Evolutionary conservation across 2,329 filamentous ascomycete genomes (phyloP).

Genomic region (Graphiopsis chlorocephala): DNA sequence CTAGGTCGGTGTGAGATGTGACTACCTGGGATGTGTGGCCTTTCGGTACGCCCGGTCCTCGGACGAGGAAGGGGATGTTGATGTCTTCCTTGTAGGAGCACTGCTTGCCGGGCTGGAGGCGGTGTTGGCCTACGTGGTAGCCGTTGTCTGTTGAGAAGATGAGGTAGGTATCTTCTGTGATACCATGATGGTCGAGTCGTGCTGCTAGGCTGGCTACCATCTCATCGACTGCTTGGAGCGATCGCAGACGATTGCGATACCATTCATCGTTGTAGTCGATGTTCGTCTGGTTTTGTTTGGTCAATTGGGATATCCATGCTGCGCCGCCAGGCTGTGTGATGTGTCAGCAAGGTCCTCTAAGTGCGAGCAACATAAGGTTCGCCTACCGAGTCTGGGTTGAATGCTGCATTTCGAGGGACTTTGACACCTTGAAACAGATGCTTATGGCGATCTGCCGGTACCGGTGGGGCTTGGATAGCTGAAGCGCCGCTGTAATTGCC

Average conservation of each 20-base stretch:
- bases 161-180: slow-evolving; percentile 48
- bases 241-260: slow-evolving; percentile 49
- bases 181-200: slow-evolving; percentile 40
- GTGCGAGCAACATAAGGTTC: neutral
- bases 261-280: slow-evolving; percentile 54
- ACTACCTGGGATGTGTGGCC: slow-evolving; percentile 31
- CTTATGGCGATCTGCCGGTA: slow-evolving; percentile 43
- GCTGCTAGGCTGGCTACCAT: slow-evolving; percentile 47
- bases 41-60: slow-evolving; percentile 36
- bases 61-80: slow-evolving; percentile 38
- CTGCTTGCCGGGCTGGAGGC: slow-evolving; percentile 39
- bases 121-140: slow-evolving; percentile 39
- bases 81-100: slow-evolving; percentile 40
- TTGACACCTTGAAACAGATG: slow-evolving; percentile 59
- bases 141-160: slow-evolving; percentile 42
- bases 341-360: neutral
- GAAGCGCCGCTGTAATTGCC: slow-evolving; percentile 10
- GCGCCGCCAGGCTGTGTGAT: slow-evolving; percentile 38
- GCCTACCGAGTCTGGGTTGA: slow-evolving; percentile 54
- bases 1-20: slow-evolving; percentile 39
- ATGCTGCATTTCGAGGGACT: slow-evolving; percentile 62
- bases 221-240: slow-evolving; percentile 56
- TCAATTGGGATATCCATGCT: slow-evolving; percentile 46
- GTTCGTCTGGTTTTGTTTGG: slow-evolving; percentile 45
- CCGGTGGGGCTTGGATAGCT: neutral